These are phyloP conservation scores for Xerocomellus dryophilus DNA, from an alignment of 768 basidiomycete species.

Conservation along the genomic window DNA sequence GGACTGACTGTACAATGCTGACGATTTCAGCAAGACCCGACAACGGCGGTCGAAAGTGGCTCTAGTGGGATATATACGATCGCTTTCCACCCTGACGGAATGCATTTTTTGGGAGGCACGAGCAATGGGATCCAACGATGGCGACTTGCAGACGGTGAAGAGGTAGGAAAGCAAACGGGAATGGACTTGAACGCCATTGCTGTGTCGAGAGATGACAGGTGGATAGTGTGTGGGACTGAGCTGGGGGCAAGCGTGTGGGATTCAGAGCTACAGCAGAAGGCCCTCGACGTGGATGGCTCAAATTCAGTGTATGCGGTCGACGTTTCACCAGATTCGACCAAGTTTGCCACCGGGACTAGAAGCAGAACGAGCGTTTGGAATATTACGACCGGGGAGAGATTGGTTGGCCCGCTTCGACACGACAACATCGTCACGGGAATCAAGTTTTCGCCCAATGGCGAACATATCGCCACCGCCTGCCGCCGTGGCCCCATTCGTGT, in stretches of 20 bases:
- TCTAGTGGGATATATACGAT: not conserved
- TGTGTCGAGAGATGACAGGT: not conserved
- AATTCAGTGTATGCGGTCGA: not conserved
- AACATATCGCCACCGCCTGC: not conserved
- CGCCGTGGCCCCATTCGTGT: not conserved
- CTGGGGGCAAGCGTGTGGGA: not conserved
- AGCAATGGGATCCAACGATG: not conserved
- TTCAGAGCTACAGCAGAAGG: not conserved
- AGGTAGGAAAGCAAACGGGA: not conserved
- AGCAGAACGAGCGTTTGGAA: not conserved
- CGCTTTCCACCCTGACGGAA: slow-evolving; percentile 1
- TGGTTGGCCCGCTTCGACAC: not conserved
- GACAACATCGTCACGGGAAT: not conserved
- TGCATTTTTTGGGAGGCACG: not conserved
- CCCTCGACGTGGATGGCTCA: not conserved
- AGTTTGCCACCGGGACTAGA: not conserved
- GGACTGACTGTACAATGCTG: not conserved
- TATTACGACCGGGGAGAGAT: not conserved
- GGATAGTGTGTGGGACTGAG: not conserved
- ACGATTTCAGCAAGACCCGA: not conserved
- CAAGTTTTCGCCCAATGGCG: not conserved
- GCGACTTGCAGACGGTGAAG: not conserved
- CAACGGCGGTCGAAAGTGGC: not conserved
- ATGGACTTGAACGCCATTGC: not conserved
- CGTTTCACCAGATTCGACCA: not conserved